These are phyloP conservation scores for Melaleuca quinquenervia DNA, from an alignment of 345 rosid genomes.

Conservation along the genomic window DNA sequence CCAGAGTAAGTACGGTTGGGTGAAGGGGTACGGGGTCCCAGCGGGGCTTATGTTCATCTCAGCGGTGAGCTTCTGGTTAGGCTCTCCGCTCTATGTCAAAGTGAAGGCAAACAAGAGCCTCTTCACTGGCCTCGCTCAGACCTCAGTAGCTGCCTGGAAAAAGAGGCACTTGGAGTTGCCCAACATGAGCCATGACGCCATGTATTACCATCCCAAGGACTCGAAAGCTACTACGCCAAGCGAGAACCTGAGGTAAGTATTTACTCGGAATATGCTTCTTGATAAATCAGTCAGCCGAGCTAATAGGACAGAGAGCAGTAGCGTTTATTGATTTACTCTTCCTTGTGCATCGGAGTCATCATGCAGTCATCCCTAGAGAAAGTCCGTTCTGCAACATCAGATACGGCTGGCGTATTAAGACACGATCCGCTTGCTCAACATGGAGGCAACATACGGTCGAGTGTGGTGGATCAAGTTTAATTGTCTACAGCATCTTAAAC, in stretches of 20 bases:
- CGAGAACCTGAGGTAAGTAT: constrained; percentile 21
- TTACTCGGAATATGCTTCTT: not conserved
- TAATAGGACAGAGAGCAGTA: too few species aligned
- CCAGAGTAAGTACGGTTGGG: constrained; percentile 37
- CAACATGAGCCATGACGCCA: constrained; percentile 1
- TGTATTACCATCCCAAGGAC: constrained; percentile 14
- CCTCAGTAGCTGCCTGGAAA: constrained; percentile 20
- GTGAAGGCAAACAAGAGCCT: constrained; percentile 25
- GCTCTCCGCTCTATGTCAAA: constrained; percentile 30
- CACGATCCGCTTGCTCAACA: not conserved
- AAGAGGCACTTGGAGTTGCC: constrained; percentile 19
- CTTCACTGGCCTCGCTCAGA: constrained; percentile 32
- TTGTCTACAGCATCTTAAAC: not conserved
- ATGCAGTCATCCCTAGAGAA: not conserved
- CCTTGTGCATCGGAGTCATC: not conserved
- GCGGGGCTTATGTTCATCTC: constrained; percentile 32
- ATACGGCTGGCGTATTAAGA: not conserved
- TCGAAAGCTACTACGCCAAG: constrained; percentile 26
- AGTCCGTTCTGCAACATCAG: too few species aligned
- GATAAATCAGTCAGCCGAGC: not conserved
- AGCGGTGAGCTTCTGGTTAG: constrained; percentile 15
- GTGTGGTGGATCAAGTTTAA: not conserved
- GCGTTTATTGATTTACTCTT: not conserved
- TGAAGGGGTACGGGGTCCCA: constrained; percentile 40
- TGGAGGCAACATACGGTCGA: not conserved